phyloP scores from a whole-genome alignment of 2,329 filamentous ascomycete genomes.

The Colletotrichum aenigma region DNA sequence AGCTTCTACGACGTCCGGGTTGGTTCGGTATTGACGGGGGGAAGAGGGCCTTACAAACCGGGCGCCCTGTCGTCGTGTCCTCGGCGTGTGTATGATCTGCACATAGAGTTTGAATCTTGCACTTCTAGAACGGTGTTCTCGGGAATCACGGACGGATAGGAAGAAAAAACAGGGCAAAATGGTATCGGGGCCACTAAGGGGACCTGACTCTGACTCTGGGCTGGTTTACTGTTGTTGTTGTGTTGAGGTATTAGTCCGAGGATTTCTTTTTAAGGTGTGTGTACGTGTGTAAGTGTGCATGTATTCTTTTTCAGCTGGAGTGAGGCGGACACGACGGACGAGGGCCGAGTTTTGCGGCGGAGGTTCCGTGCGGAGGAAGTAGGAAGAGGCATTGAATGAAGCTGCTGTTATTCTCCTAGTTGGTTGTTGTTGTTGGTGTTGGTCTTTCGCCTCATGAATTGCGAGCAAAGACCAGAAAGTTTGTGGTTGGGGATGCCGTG shows the following conservation, averaged over 20 bases:
- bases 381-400: background rate
- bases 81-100: slow-evolving; percentile 4
- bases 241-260: background rate
- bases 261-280: background rate
- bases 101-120: background rate
- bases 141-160: background rate
- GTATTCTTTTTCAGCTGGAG: background rate
- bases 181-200: background rate
- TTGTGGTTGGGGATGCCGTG: background rate
- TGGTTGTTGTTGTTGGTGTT: background rate
- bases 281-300: background rate
- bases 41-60: background rate
- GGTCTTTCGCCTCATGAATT: background rate
- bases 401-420: background rate
- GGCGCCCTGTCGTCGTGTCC: background rate
- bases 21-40: background rate
- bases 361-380: background rate
- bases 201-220: background rate
- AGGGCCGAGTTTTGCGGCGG: background rate
- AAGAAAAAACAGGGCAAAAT: background rate
- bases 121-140: slow-evolving; percentile 14
- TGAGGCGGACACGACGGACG: slow-evolving; percentile 1
- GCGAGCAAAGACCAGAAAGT: background rate
- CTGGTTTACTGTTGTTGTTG: background rate
- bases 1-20: background rate